Base-by-base conservation (phyloP, 352 stramenopile genomes). In the Elongisporangium senticosum region DNA sequence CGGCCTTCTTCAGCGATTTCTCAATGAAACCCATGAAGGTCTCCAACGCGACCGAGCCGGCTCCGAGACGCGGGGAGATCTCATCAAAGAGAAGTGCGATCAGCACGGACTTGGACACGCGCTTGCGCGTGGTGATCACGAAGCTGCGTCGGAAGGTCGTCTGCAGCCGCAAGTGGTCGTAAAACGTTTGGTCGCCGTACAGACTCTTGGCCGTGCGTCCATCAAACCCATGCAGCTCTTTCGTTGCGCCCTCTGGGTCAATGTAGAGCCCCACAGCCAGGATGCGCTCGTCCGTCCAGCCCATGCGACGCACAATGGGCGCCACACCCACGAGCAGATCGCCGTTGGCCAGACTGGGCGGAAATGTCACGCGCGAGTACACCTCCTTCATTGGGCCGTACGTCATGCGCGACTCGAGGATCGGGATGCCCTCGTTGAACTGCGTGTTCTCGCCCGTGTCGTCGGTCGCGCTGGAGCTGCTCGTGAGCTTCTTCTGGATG, bases 251-350 rank as follows among this genome's bases (percentile, higher is more conserved):
- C 39, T 89, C 76, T 0, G 78, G 75, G 37, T 93, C 82, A 17
- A 93, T 86, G 59, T 93, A 93, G 51, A 93, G 65, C 1, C 79
- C 84, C 0, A 93, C 79, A 2, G 84, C 79, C 15, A 93, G 59
- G 53, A 93, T 93, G 5, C 81, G 81, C 61, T 93, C 84, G 54
- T 93, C 81, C 4, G 79, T 90, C 84, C 84, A 93, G 15, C 81
- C 81, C 70, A 93, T 83, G 22, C 84, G 81, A 1, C 84, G 79
- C 22, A 93, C 80, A 48, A 93, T 69, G 19, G 81, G 82, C 0
- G 79, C 84, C 6, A 93, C 84, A 10, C 84, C 84, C 4, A 90
- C 73, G 4, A 93, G 63, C 40, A 90, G 63, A 55, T 93, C 84
- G 8, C 79, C 79, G 58, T 87, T 93, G 4, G 79, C 79, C 14